Evolutionary conservation across 768 basidiomycete genomes (phyloP).

Genomic region (Calocybe cyanea): DNA sequence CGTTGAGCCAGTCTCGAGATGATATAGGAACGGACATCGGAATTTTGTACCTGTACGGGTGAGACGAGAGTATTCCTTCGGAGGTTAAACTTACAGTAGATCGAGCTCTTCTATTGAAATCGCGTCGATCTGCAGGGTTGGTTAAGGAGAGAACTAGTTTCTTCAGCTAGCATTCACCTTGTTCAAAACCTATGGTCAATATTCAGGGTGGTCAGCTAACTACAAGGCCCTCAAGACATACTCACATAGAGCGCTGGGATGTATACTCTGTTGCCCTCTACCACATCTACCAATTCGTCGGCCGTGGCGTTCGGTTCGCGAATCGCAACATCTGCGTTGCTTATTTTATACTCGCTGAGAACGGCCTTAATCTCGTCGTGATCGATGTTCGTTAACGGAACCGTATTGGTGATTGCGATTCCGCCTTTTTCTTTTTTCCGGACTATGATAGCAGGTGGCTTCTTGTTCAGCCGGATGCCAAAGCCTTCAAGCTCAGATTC

Average conservation of each 20-base stretch:
- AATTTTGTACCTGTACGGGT: slow-evolving; percentile 69
- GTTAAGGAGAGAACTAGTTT: not conserved
- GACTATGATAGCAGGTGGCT: slow-evolving; percentile 81
- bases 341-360: slow-evolving; percentile 87
- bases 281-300: slow-evolving; percentile 95
- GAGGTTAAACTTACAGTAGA: slow-evolving; percentile 53
- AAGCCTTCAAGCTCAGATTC: slow-evolving; percentile 97
- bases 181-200: slow-evolving; percentile 60
- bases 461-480: slow-evolving; percentile 94
- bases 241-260: slow-evolving; percentile 88
- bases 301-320: slow-evolving; percentile 89
- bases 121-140: slow-evolving; percentile 74
- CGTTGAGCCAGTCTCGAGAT: slow-evolving; percentile 91
- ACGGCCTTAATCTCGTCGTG: slow-evolving; percentile 96
- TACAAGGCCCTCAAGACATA: no score
- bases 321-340: slow-evolving; percentile 88
- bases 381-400: slow-evolving; percentile 93
- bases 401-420: slow-evolving; percentile 93
- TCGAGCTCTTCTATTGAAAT: slow-evolving; percentile 98
- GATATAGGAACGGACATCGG: slow-evolving; percentile 94
- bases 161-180: slow-evolving; percentile 48
- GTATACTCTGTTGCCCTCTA: slow-evolving; percentile 96
- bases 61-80: slow-evolving; percentile 2
- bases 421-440: slow-evolving; percentile 90
- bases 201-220: no score